Percentiles rank a stretch among this genome's conserved stretches.
phyloP scores from a whole-genome alignment of 805 yeast species.

The Hanseniaspora hatyaiensis region DNA sequence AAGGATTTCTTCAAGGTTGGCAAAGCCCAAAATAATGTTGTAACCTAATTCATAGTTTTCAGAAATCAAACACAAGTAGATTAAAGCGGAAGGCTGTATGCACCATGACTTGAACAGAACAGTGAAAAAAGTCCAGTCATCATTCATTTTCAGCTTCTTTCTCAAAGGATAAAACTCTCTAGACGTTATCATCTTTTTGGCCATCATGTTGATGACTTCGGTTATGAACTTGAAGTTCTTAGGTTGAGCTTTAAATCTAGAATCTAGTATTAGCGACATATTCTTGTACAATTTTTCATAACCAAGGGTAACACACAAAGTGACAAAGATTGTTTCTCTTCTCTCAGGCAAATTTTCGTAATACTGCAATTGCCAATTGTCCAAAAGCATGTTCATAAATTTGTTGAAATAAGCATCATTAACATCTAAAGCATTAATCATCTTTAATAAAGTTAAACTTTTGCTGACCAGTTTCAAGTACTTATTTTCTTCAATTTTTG shows the following conservation, averaged over 20 bases:
- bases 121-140: slow-evolving; percentile 61
- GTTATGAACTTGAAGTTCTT: slow-evolving; percentile 49
- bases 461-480: slow-evolving; percentile 16
- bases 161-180: slow-evolving; percentile 67
- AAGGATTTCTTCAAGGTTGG: slow-evolving; percentile 62
- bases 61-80: slow-evolving; percentile 73
- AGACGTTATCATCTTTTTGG: slow-evolving; percentile 74
- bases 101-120: slow-evolving; percentile 83
- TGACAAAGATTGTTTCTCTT: slow-evolving; percentile 72
- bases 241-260: slow-evolving; percentile 36
- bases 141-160: slow-evolving; percentile 52
- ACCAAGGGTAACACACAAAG: slow-evolving; percentile 66
- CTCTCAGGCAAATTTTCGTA: slow-evolving; percentile 31
- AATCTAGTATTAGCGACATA: slow-evolving; percentile 59
- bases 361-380: slow-evolving; percentile 42
- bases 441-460: slow-evolving; percentile 25
- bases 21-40: slow-evolving; percentile 66
- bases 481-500: not conserved
- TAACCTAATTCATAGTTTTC: slow-evolving; percentile 83
- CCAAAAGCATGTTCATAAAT: slow-evolving; percentile 60
- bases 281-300: slow-evolving; percentile 76
- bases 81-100: slow-evolving; percentile 75
- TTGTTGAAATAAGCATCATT: slow-evolving; percentile 62
- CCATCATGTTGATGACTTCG: slow-evolving; percentile 74
- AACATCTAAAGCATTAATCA: slow-evolving; percentile 29